phyloP scores from a whole-genome alignment of 139 green algal genomes.

The Ostreobium quekettii region DNA sequence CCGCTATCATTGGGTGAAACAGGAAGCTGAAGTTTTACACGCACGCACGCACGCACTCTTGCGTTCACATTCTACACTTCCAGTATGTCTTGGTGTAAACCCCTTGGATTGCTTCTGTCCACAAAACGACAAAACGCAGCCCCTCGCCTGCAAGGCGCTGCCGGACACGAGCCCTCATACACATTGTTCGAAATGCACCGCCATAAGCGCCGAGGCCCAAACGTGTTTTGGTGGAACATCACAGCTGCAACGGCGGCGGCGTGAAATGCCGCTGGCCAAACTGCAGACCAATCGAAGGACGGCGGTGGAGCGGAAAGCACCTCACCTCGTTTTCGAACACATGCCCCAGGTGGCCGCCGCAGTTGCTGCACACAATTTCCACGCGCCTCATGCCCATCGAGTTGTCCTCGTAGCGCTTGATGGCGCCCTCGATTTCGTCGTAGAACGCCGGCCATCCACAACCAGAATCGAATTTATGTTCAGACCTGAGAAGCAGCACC shows the following conservation, averaged over 20 bases:
- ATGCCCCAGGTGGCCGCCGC: slow-evolving; percentile 89
- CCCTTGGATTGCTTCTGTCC: too few relatives aligned
- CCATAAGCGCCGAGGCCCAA: not conserved
- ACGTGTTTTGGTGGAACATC: not conserved
- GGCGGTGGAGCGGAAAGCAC: not conserved
- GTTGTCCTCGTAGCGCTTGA: slow-evolving; percentile 56
- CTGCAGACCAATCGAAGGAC: not conserved
- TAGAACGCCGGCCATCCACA: slow-evolving; percentile 95
- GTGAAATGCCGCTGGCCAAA: not conserved
- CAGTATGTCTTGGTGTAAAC: too few relatives aligned
- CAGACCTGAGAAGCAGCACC: too few relatives aligned
- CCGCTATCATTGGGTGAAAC: too few relatives aligned
- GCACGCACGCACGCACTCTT: too few relatives aligned
- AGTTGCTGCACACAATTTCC: slow-evolving; percentile 80
- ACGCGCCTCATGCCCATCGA: slow-evolving; percentile 42
- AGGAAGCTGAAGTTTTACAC: too few relatives aligned
- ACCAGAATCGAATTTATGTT: slow-evolving; percentile 89
- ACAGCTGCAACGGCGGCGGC: not conserved
- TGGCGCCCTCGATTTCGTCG: slow-evolving; percentile 54
- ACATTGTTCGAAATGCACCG: not conserved
- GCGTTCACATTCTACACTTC: too few relatives aligned
- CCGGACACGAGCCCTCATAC: not conserved
- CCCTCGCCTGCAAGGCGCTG: too few relatives aligned
- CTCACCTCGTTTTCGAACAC: slow-evolving; percentile 79
- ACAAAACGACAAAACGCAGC: too few relatives aligned